Evolutionary conservation across 2,329 filamentous ascomycete genomes (phyloP).

Genomic region (Talaromyces sp.): DNA sequence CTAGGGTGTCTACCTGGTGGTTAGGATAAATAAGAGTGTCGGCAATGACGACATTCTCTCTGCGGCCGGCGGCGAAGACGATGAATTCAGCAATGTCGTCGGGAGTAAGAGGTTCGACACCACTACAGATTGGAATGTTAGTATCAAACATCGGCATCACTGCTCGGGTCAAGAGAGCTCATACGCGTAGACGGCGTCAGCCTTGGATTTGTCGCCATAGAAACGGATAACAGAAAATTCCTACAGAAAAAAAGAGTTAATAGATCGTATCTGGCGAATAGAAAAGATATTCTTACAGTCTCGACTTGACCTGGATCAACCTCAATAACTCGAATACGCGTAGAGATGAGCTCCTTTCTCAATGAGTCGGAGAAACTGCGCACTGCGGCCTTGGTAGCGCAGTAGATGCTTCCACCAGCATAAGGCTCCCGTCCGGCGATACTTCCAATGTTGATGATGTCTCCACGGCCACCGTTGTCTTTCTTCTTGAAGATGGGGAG

Average conservation of each 20-base stretch:
- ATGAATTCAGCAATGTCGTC: constrained; percentile 89
- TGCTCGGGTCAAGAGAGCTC: constrained; percentile 21
- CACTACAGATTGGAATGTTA: constrained; percentile 42
- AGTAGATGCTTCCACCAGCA: constrained; percentile 83
- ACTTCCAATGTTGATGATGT: constrained; percentile 93
- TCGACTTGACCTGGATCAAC: constrained; percentile 91
- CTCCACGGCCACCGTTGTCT: constrained; percentile 69
- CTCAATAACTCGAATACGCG: constrained; percentile 77
- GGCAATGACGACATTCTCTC: constrained; percentile 86
- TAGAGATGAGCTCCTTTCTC: constrained; percentile 76
- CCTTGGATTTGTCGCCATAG: constrained; percentile 82
- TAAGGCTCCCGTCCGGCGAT: constrained; percentile 90
- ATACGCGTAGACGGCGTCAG: constrained; percentile 82
- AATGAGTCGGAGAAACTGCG: constrained; percentile 78
- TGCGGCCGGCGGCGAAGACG: constrained; percentile 76
- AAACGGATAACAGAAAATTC: constrained; percentile 89
- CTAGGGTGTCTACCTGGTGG: constrained; percentile 64
- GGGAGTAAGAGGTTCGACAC: constrained; percentile 76
- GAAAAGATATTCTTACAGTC: constrained; percentile 52
- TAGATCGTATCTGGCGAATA: not conserved
- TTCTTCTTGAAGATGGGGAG: constrained; percentile 72
- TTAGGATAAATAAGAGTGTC: constrained; percentile 84
- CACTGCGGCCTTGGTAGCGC: constrained; percentile 85
- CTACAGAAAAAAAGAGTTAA: constrained; percentile 21
- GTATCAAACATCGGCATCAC: not conserved